Base-by-base conservation (phyloP, 305 asterid genomes). In the Solanum hybrid region DNA sequence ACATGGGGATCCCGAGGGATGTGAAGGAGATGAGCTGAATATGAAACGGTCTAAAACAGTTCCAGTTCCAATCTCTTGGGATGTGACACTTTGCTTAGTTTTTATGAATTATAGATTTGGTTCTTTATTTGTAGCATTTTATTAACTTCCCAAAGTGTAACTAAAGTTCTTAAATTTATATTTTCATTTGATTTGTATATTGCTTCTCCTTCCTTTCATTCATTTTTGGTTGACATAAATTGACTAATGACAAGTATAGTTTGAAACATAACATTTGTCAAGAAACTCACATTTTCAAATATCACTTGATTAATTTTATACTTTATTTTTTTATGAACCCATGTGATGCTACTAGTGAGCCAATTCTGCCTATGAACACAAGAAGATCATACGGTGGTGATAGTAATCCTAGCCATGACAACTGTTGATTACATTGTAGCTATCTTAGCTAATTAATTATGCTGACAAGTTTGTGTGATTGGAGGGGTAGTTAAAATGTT, bases 51-150 rank as follows among this genome's bases (percentile, higher is more conserved):
- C 98, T 27, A 97, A 87, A 32, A 90, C 90, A 9, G 98, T 96
- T 64, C 99, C 99, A 0, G 98, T 97, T 32, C 98, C 99, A 13
- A 93, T 93, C 90, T 97, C 99, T 77, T 93, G 86, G 66, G 69
- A 40, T 38, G 86, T 80, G 14, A 38, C 14, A 34, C 69, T 40
- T 80, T 80, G 86, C 86, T 40, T 80, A 40, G 36, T 40, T 1
- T 40, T 7, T 80, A 80, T 10, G 86, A 38, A 40, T 80, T 35
- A 15, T 6, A n/a, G 86, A 40, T 80, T 80, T 40, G 86, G 34
- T 79, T 79, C 86, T 38, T 79, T 76, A 4, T 15, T 76, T 17
- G 26, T 32, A 6, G 17, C 24, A 51, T 14, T 51, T 51, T 51
- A 51, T 51, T 51, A 14, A 51, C 1, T 51, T 51, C 64, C 64